Evolutionary conservation across 169 alveolate species (phyloP).

Genomic region (Cryptosporidium meleagridis): DNA sequence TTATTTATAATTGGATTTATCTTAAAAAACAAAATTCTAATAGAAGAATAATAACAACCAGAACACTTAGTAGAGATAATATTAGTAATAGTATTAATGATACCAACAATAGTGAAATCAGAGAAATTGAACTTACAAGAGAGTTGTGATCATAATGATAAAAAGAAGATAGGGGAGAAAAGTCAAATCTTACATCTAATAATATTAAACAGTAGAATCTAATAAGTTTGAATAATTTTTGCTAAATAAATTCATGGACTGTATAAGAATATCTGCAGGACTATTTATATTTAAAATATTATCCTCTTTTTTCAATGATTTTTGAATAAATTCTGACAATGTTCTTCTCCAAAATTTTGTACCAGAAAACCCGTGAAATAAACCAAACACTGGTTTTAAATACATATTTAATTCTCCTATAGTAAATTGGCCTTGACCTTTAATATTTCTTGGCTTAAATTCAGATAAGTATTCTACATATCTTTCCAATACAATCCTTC

Average conservation of each 20-base stretch:
- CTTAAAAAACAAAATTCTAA: conserved; percentile 7
- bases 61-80: too few relatives aligned
- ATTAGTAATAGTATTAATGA: too few relatives aligned
- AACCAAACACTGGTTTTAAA: conserved; percentile 85
- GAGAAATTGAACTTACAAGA: background rate
- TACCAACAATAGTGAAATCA: too few relatives aligned
- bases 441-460: conserved; percentile 64
- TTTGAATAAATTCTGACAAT: background rate
- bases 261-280: conserved; percentile 10
- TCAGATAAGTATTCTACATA: conserved; percentile 56
- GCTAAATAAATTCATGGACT: background rate
- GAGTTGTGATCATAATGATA: background rate
- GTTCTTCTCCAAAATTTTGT: conserved; percentile 54
- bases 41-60: background rate
- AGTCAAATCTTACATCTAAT: too few relatives aligned
- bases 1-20: background rate
- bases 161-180: too few relatives aligned
- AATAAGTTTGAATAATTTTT: conserved; percentile 11
- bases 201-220: background rate
- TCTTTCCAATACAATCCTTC: conserved; percentile 81
- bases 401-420: conserved; percentile 42
- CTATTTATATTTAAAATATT: background rate
- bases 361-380: conserved; percentile 85
- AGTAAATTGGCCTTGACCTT: conserved; percentile 69
- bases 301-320: background rate